Base-by-base conservation (phyloP, 768 basidiomycete species). In the Naganishia onofrii region DNA sequence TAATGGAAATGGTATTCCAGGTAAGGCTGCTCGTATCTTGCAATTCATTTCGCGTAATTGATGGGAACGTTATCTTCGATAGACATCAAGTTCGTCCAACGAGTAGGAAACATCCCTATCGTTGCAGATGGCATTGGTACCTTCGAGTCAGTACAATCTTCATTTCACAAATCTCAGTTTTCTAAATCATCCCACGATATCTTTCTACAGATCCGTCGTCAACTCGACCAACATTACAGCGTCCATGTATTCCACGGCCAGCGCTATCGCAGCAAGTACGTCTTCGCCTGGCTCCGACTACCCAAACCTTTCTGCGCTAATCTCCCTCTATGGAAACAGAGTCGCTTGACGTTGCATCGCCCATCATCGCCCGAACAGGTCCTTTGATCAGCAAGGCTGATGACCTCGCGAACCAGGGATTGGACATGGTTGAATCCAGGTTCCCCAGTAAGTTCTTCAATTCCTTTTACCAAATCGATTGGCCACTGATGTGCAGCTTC, bases 51-150 rank as follows among this genome's bases (percentile, higher is more conserved):
- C 19, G 9, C n/a, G 34, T 58, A 31, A 58, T n/a, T 23, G 2
- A 58, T 38, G 34, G 13, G 21, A 51, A 4, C 15, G 19, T 26
- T 31, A 0, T 29, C 23, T 3, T 57, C 26, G 38, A 10, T 64
- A 78, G 79, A 74, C 55, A 77, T 77, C 78, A 76, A 77, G 75
- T 78, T 80, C 70, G 74, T 80, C 29, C 70, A 70, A 5, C 73
- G 76, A 19, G 70, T 80, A 23, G 78, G 76, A 48, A 71, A 76
- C 17, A 76, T 80, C 29, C 79, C 79, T 21, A 72, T 74, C 65
- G 72, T 80, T 34, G 77, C 79, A 55, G 79, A 79, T 72, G 76
- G 78, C 19, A 70, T 80, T 56, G 69, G 74, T 15, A 76, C 77
- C 44, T 76, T 77, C 52, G 74, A 79, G 79, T 80, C 17, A 74